These are phyloP conservation scores for Adansonia gregorii DNA, from an alignment of 441 rosid species.

Conservation along the genomic window DNA sequence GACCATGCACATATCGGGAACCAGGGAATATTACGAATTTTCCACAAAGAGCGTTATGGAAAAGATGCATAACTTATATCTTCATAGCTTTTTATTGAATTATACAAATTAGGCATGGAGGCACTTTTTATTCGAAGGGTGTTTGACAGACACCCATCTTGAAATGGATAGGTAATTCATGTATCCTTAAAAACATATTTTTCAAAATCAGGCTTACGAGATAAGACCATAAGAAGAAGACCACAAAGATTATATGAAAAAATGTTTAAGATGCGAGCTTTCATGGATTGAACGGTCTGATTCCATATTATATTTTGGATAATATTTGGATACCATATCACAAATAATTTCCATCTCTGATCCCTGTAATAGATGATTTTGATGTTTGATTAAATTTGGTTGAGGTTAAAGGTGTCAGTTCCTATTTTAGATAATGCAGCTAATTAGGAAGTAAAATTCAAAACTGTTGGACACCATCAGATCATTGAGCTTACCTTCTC, in stretches of 20 bases:
- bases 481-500: neutral
- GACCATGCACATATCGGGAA: neutral
- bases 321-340: neutral
- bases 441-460: constrained; percentile 15
- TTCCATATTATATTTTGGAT: neutral
- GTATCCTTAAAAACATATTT: neutral
- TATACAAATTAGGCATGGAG: neutral
- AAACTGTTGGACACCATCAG: neutral
- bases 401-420: constrained; percentile 9
- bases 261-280: neutral
- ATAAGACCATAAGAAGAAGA: neutral
- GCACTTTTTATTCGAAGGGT: neutral
- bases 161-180: neutral
- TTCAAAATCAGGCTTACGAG: neutral
- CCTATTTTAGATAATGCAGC: neutral
- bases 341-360: constrained; percentile 9
- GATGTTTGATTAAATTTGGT: neutral
- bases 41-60: neutral
- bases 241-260: neutral
- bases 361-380: neutral
- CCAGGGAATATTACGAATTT: neutral
- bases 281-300: neutral
- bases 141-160: neutral
- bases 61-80: constrained; percentile 1
- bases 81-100: neutral